phyloP scores from a whole-genome alignment of 495 filamentous ascomycete genomes.

The Trypethelium eluteriae region DNA sequence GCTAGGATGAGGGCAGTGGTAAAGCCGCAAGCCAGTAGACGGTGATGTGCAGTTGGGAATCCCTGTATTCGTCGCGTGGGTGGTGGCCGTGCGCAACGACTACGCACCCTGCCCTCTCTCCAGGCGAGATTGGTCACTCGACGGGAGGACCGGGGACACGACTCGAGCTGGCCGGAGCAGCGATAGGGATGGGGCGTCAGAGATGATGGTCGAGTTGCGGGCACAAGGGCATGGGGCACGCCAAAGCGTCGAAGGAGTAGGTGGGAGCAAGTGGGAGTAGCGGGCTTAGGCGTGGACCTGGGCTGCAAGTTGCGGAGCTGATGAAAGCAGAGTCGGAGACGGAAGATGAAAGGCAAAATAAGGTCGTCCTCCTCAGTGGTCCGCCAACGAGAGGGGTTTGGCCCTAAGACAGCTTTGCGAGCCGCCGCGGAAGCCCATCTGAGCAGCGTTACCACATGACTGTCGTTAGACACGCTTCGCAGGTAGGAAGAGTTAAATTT shows the following conservation, averaged over 20 bases:
- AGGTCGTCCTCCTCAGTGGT: neutral
- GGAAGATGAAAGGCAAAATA: slow-evolving; percentile 12
- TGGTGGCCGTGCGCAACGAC: slow-evolving; percentile 1
- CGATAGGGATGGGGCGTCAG: neutral
- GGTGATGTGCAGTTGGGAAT: slow-evolving; percentile 12
- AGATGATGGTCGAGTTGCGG: neutral
- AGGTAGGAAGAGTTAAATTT: too few species aligned
- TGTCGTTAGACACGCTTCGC: neutral
- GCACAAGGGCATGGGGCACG: neutral
- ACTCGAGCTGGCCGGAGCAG: neutral
- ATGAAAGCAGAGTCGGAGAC: neutral
- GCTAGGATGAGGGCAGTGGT: neutral
- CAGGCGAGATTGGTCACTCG: slow-evolving; percentile 4
- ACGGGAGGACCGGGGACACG: neutral
- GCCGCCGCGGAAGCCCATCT: neutral
- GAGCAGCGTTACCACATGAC: neutral
- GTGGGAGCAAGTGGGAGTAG: neutral
- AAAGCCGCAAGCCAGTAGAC: slow-evolving; percentile 5
- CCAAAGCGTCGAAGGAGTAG: too few species aligned
- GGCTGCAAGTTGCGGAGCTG: slow-evolving; percentile 2
- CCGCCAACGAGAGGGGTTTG: slow-evolving; percentile 1
- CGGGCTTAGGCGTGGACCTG: neutral
- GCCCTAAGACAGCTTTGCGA: neutral
- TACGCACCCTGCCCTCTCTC: neutral
- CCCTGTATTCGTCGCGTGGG: slow-evolving; percentile 9